Conservation (phyloP, 768 basidiomycete species). For the Trametes elegans region DNA sequence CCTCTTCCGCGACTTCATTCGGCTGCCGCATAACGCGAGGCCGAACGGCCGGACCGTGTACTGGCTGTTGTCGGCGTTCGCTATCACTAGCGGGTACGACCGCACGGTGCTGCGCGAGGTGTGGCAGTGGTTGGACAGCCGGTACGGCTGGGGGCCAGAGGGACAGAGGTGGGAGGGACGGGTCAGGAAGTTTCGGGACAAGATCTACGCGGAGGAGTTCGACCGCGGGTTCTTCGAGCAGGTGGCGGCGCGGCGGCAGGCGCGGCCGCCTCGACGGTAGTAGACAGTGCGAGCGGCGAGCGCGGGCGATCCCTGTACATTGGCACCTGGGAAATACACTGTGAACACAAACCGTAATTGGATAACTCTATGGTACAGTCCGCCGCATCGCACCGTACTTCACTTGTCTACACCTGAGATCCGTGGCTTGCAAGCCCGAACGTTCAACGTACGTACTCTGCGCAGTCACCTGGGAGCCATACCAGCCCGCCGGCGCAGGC, state of each 20-base stretch:
- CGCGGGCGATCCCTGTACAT: not conserved
- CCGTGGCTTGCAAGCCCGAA: constrained; percentile 11
- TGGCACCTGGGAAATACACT: constrained; percentile 10
- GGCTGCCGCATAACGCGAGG: constrained; percentile 43
- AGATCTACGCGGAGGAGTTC: constrained; percentile 32
- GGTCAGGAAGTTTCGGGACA: constrained; percentile 42
- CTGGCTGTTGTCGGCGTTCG: constrained; percentile 69
- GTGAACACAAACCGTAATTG: constrained; percentile 12
- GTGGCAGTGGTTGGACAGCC: constrained; percentile 54
- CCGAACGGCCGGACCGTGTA: constrained; percentile 51
- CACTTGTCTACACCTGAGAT: not conserved
- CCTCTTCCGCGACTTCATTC: constrained; percentile 62
- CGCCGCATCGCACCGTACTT: not conserved
- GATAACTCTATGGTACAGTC: constrained; percentile 16
- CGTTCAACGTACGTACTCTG: too few relatives aligned
- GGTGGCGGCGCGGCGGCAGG: not conserved
- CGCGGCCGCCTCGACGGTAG: not conserved
- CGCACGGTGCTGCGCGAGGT: constrained; percentile 47
- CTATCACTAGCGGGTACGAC: constrained; percentile 56
- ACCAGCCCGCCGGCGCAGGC: too few relatives aligned
- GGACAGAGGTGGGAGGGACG: constrained; percentile 43
- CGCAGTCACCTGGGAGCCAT: too few relatives aligned
- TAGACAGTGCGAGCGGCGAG: not conserved
- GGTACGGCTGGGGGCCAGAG: constrained; percentile 51
- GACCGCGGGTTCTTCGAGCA: constrained; percentile 10